These are phyloP conservation scores for Echium plantagineum DNA, from an alignment of 257 asterid species.

Conservation along the genomic window DNA sequence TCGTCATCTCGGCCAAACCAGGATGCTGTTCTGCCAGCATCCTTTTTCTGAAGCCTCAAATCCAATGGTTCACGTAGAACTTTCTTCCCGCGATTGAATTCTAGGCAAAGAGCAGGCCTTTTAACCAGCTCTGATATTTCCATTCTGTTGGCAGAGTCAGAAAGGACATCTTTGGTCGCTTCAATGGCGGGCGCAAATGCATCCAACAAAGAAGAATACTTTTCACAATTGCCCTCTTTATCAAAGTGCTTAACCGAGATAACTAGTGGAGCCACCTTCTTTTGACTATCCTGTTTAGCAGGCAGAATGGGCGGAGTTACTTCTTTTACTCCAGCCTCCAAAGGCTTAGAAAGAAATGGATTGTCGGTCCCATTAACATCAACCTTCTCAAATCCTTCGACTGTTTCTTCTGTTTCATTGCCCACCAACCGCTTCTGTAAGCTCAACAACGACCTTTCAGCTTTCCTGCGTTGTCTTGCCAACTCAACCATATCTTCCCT, in stretches of 20 bases:
- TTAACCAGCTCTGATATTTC: conserved; percentile 40
- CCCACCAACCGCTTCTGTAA: conserved; percentile 77
- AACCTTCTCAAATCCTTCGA: conserved; percentile 15
- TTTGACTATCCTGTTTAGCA: conserved; percentile 37
- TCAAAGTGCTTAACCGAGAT: conserved; percentile 29
- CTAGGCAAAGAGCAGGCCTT: conserved; percentile 59
- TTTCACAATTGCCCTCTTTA: conserved; percentile 19
- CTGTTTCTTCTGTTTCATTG: conserved; percentile 36
- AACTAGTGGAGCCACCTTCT: conserved; percentile 28
- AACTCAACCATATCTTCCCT: conserved; percentile 82
- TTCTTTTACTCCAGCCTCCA: conserved; percentile 37
- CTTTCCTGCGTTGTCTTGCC: conserved; percentile 89
- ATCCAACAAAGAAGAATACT: conserved; percentile 54
- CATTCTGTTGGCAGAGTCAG: conserved; percentile 46
- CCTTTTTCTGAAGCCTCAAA: conserved; percentile 64
- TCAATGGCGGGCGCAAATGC: conserved; percentile 93
- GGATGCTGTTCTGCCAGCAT: conserved; percentile 32
- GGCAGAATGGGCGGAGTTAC: conserved; percentile 34
- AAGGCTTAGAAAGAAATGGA: conserved; percentile 36
- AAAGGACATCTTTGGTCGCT: conserved; percentile 71
- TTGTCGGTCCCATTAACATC: conserved; percentile 26
- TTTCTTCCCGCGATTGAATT: conserved; percentile 58
- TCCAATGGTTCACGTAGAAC: conserved; percentile 75
- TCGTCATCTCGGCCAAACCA: conserved; percentile 78
- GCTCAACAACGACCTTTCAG: conserved; percentile 82